Evolutionary conservation across 306 rosid genomes (phyloP).

Genomic region (Ormosia semicastrata): DNA sequence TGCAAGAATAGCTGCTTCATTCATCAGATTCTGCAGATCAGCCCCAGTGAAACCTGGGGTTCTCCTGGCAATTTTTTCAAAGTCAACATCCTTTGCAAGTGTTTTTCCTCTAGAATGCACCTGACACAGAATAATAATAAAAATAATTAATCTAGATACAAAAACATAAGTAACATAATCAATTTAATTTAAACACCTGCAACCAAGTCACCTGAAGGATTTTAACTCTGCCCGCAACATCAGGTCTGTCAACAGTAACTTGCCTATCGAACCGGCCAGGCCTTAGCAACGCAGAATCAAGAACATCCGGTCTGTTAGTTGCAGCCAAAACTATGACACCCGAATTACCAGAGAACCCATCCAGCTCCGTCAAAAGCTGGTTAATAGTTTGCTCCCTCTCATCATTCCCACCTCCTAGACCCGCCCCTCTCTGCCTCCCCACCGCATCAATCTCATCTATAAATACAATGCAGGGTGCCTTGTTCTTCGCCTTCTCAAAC

Average conservation of each 20-base stretch:
- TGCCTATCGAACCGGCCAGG: conserved; percentile 79
- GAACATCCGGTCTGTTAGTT: conserved; percentile 76
- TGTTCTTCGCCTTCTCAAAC: conserved; percentile 78
- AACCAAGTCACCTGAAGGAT: conserved; percentile 67
- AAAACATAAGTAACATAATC: no score
- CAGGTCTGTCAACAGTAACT: conserved; percentile 83
- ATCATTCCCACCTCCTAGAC: conserved; percentile 80
- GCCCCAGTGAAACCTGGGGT: conserved; percentile 58
- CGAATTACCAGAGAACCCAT: conserved; percentile 76
- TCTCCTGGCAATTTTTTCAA: conserved; percentile 60
- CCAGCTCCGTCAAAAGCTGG: conserved; percentile 83
- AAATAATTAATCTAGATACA: neutral
- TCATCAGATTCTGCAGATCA: conserved; percentile 52
- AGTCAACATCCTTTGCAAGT: conserved; percentile 59
- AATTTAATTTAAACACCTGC: no score
- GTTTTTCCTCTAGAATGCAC: conserved; percentile 92
- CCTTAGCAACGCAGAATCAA: conserved; percentile 64
- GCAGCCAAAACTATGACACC: conserved; percentile 85
- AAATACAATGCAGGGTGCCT: conserved; percentile 83
- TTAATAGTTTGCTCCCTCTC: conserved; percentile 86
- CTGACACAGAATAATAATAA: conserved; percentile 36
- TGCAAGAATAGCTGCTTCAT: conserved; percentile 67
- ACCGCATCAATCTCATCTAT: conserved; percentile 82
- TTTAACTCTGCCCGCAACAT: conserved; percentile 76
- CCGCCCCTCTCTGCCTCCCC: conserved; percentile 87